A percentile compares a stretch with the other conserved stretches of the same genome.
Evolutionary conservation across 2,329 filamentous ascomycete species (phyloP).

Genomic region (Cladophialophora immunda): DNA sequence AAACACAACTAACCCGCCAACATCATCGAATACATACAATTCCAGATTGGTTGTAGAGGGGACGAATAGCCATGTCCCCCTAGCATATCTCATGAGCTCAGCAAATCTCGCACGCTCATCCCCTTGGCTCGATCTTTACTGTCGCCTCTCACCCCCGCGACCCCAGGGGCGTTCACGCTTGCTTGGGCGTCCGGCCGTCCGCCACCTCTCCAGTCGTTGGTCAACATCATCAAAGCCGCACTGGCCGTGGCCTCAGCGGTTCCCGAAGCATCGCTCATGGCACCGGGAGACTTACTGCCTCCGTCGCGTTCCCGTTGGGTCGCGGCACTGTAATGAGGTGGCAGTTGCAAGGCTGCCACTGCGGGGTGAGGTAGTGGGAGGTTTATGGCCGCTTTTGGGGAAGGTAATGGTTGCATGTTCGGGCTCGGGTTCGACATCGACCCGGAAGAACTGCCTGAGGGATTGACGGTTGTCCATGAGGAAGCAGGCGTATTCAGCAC

Average conservation of each 20-base stretch:
- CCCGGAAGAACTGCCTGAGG: conserved; percentile 10
- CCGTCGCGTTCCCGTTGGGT: conserved; percentile 50
- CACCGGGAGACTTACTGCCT: conserved; percentile 35
- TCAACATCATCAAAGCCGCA: conserved; percentile 86
- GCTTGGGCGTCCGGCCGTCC: conserved; percentile 34
- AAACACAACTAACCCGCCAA: no score
- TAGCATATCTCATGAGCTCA: conserved; percentile 54
- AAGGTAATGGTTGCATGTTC: conserved; percentile 40
- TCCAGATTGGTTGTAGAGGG: not conserved
- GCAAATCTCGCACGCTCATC: conserved; percentile 65
- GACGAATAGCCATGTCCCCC: no score
- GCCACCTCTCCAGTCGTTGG: conserved; percentile 71
- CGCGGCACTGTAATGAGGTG: conserved; percentile 46
- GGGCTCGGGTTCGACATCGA: conserved; percentile 31
- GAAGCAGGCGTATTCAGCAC: conserved; percentile 22
- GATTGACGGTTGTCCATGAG: conserved; percentile 31
- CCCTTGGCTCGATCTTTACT: conserved; percentile 51
- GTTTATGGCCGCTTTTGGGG: conserved; percentile 41
- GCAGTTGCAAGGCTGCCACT: conserved; percentile 32
- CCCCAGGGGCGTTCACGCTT: conserved; percentile 15
- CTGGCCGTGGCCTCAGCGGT: conserved; percentile 80
- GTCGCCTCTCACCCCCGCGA: not conserved
- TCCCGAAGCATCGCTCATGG: conserved; percentile 54
- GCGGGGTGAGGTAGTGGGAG: conserved; percentile 38
- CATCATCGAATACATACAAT: not conserved